phyloP scores from a whole-genome alignment of 768 basidiomycete genomes.

The Pulveroboletus sp. region DNA sequence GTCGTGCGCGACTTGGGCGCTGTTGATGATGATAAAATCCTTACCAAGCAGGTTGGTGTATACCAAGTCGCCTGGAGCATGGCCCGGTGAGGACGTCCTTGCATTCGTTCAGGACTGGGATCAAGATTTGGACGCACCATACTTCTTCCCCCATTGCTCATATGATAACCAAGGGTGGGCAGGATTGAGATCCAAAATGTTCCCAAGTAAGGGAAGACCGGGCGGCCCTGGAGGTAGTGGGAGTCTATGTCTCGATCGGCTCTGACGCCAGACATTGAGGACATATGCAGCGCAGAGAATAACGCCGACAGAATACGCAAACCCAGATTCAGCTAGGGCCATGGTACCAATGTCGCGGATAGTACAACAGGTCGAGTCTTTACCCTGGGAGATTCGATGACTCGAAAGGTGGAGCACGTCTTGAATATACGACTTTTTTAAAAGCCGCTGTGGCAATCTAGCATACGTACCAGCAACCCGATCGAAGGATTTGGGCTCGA shows the following conservation, averaged over 20 bases:
- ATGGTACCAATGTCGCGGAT: neutral
- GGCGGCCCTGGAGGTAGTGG: slow-evolving; percentile 50
- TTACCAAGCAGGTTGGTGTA: slow-evolving; percentile 25
- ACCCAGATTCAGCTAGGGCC: neutral
- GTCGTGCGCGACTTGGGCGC: slow-evolving; percentile 17
- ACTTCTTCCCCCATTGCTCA: slow-evolving; percentile 31
- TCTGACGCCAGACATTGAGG: slow-evolving; percentile 16
- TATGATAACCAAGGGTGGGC: slow-evolving; percentile 32
- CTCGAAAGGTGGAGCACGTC: too few species aligned
- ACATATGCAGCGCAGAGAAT: neutral
- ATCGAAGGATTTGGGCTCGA: too few species aligned
- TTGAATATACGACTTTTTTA: too few species aligned
- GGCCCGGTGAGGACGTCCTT: neutral
- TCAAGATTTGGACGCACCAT: slow-evolving; percentile 20
- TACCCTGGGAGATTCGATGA: too few species aligned
- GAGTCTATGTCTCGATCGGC: slow-evolving; percentile 11
- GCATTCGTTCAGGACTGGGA: neutral
- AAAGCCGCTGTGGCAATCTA: too few species aligned
- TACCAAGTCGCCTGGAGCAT: slow-evolving; percentile 20
- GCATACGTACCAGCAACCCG: too few species aligned
- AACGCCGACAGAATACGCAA: slow-evolving; percentile 5
- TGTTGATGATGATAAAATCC: slow-evolving; percentile 29
- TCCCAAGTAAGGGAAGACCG: slow-evolving; percentile 37
- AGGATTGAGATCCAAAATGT: slow-evolving; percentile 17
- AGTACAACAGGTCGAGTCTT: neutral